Conservation (phyloP, 176 grass and related monocot genomes). For the Melocanna baccifera region DNA sequence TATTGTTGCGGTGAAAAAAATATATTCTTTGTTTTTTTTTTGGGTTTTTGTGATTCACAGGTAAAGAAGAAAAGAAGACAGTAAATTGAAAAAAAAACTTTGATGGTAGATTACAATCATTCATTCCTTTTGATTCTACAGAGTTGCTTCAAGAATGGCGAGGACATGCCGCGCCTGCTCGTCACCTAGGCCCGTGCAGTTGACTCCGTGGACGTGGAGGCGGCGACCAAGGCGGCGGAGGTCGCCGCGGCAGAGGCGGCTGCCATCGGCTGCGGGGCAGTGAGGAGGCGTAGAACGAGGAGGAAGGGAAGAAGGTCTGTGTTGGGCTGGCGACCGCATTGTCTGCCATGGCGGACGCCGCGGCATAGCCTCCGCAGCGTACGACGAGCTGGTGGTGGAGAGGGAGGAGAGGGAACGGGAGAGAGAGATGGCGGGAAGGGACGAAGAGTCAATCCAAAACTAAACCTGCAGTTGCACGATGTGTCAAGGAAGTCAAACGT, state of each 20-base stretch:
- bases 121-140: no score
- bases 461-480: neutral
- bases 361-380: slow-evolving; percentile 31
- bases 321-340: slow-evolving; percentile 29
- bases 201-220: slow-evolving; percentile 32
- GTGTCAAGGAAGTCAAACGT: neutral
- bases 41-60: no score
- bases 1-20: no score
- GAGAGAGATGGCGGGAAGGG: slow-evolving; percentile 7
- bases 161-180: slow-evolving; percentile 32
- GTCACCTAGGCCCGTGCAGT: slow-evolving; percentile 22
- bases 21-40: no score
- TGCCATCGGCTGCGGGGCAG: slow-evolving; percentile 35
- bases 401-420: neutral
- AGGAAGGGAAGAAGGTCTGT: slow-evolving; percentile 43
- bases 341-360: slow-evolving; percentile 25
- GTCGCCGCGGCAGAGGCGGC: slow-evolving; percentile 34
- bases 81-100: no score
- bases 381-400: slow-evolving; percentile 48
- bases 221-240: slow-evolving; percentile 30
- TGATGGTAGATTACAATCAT: no score
- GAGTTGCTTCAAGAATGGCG: slow-evolving; percentile 47
- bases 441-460: neutral
- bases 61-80: no score
- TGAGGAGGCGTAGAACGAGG: slow-evolving; percentile 49